Conservation (phyloP, 352 stramenopile genomes). For the Globisporangium irregulare region DNA sequence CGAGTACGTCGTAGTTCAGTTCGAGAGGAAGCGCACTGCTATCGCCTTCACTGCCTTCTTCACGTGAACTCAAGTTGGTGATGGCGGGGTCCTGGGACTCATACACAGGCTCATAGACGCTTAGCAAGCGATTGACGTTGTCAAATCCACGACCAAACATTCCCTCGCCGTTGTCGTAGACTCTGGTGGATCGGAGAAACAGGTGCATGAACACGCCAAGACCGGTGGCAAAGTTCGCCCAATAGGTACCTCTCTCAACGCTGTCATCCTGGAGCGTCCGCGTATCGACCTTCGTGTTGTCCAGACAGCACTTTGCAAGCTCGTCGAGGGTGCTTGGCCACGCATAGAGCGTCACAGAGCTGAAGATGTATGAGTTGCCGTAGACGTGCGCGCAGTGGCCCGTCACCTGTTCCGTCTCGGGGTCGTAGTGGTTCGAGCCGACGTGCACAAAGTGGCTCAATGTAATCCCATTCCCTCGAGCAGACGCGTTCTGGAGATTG, state of each 20-base stretch:
- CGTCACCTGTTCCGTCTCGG: slow-evolving; percentile 31
- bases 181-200: slow-evolving; percentile 48
- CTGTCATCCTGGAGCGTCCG: slow-evolving; percentile 49
- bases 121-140: slow-evolving; percentile 61
- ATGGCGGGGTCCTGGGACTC: background rate
- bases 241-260: slow-evolving; percentile 43
- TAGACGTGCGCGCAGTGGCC: slow-evolving; percentile 54
- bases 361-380: slow-evolving; percentile 51
- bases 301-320: slow-evolving; percentile 44
- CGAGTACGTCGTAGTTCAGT: slow-evolving; percentile 8
- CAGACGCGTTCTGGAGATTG: slow-evolving; percentile 10
- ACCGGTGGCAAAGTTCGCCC: slow-evolving; percentile 61
- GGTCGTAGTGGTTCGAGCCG: slow-evolving; percentile 60
- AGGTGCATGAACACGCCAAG: slow-evolving; percentile 65
- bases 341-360: slow-evolving; percentile 55
- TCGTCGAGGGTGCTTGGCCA: slow-evolving; percentile 49
- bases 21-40: background rate
- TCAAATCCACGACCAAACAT: slow-evolving; percentile 74
- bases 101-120: slow-evolving; percentile 28
- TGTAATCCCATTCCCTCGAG: slow-evolving; percentile 11
- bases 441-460: slow-evolving; percentile 68
- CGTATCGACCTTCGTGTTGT: slow-evolving; percentile 51
- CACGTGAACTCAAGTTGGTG: background rate
- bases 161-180: slow-evolving; percentile 39
- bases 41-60: background rate